Evolutionary conservation across 768 basidiomycete species (phyloP).

Genomic region (Auriscalpium vulgare): DNA sequence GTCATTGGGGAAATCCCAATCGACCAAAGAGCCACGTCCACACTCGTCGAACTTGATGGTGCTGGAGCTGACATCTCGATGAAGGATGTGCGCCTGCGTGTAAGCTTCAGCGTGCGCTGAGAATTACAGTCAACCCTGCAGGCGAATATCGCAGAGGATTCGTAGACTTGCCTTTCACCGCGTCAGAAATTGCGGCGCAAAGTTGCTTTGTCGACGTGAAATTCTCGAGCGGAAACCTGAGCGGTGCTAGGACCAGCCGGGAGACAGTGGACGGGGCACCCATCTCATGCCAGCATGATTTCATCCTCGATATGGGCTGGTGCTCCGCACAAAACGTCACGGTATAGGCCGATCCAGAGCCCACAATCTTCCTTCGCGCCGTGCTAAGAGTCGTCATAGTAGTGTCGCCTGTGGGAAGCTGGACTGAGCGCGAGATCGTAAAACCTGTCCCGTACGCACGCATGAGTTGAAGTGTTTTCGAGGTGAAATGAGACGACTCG

Average conservation of each 20-base stretch:
- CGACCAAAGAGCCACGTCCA: neutral
- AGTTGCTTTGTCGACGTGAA: neutral
- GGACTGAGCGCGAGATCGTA: too few species aligned
- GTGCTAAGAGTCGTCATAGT: too few species aligned
- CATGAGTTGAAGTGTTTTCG: too few species aligned
- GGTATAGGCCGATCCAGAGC: too few species aligned
- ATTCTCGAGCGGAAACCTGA: neutral
- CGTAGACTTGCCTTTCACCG: neutral
- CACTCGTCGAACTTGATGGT: conserved; percentile 4
- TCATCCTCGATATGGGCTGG: too few species aligned
- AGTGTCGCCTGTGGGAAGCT: too few species aligned
- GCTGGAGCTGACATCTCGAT: neutral
- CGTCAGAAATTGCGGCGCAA: neutral
- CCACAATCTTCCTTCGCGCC: too few species aligned
- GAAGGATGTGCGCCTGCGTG: neutral
- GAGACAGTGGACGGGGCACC: too few species aligned
- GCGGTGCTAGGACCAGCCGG: neutral
- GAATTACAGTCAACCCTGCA: neutral
- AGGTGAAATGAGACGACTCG: too few species aligned
- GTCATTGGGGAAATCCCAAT: conserved; percentile 1
- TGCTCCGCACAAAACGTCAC: too few species aligned
- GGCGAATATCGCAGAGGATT: neutral
- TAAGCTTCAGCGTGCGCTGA: neutral
- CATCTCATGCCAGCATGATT: too few species aligned
- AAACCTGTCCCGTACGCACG: too few species aligned